phyloP scores from a whole-genome alignment of 257 asterid genomes.

The Solanum chiquidenum region DNA sequence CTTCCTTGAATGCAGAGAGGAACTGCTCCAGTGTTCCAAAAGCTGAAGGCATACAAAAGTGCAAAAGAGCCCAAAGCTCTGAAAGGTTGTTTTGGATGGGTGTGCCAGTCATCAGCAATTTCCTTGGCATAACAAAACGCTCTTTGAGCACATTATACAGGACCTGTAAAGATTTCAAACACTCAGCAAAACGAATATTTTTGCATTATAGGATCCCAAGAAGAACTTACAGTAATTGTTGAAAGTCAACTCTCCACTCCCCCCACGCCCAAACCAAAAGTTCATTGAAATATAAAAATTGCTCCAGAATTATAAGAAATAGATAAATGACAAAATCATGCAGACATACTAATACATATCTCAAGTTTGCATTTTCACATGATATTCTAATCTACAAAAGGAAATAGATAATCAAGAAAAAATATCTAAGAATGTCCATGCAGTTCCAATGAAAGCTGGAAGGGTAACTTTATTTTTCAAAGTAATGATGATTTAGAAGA shows the following conservation, averaged over 20 bases:
- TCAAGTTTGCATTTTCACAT: background rate
- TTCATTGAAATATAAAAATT: background rate
- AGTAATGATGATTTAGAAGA: background rate
- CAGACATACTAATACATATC: background rate
- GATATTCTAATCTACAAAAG: background rate
- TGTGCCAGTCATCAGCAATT: constrained; percentile 90
- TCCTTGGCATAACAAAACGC: constrained; percentile 72
- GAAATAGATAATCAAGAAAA: background rate
- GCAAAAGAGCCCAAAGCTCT: constrained; percentile 94
- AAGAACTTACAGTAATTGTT: background rate
- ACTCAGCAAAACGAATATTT: background rate
- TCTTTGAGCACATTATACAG: constrained; percentile 55
- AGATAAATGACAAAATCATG: background rate
- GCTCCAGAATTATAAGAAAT: background rate
- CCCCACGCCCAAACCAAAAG: background rate
- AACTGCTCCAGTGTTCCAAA: constrained; percentile 78
- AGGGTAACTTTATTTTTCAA: background rate
- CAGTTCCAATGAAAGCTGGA: background rate
- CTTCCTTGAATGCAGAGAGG: constrained; percentile 69
- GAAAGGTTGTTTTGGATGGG: constrained; percentile 89
- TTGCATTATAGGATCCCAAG: background rate
- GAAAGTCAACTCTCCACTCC: background rate
- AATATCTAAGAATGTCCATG: background rate
- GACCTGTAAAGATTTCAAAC: constrained; percentile 39
- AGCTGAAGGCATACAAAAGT: constrained; percentile 72